phyloP scores from a whole-genome alignment of 2,329 filamentous ascomycete genomes.

The Monosporascus sp. region DNA sequence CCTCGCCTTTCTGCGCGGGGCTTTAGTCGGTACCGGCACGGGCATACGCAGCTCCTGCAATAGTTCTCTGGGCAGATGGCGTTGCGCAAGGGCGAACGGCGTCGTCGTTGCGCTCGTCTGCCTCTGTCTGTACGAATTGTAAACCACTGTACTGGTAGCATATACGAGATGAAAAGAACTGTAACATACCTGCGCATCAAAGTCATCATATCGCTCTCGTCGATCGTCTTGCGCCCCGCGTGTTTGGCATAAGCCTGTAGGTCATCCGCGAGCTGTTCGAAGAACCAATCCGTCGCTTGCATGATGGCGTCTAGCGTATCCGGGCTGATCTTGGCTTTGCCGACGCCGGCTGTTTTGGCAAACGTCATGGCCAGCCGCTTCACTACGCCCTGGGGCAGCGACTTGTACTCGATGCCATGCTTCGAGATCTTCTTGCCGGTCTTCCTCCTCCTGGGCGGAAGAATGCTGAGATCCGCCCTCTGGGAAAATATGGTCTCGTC shows the following conservation, averaged over 20 bases:
- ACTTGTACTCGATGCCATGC: conserved; percentile 70
- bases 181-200: conserved; percentile 70
- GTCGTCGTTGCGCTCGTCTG: conserved; percentile 67
- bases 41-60: conserved; percentile 76
- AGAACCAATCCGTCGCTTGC: conserved; percentile 85
- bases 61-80: conserved; percentile 74
- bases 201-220: conserved; percentile 76
- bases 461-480: conserved; percentile 5
- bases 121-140: conserved; percentile 59
- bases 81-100: conserved; percentile 79
- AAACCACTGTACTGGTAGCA: conserved; percentile 13
- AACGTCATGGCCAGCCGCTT: conserved; percentile 70
- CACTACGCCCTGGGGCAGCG: conserved; percentile 66
- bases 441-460: conserved; percentile 32
- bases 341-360: conserved; percentile 58
- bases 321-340: conserved; percentile 64
- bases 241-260: conserved; percentile 75
- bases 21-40: conserved; percentile 46
- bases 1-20: conserved; percentile 33
- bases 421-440: conserved; percentile 55
- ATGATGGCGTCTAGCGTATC: conserved; percentile 71
- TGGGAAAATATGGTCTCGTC: conserved; percentile 12
- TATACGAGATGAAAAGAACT: conserved; percentile 14
- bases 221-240: conserved; percentile 76
- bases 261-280: conserved; percentile 80